Conservation (phyloP, 2,329 filamentous ascomycete species). For the Pseudopyrenochaeta lycopersici region DNA sequence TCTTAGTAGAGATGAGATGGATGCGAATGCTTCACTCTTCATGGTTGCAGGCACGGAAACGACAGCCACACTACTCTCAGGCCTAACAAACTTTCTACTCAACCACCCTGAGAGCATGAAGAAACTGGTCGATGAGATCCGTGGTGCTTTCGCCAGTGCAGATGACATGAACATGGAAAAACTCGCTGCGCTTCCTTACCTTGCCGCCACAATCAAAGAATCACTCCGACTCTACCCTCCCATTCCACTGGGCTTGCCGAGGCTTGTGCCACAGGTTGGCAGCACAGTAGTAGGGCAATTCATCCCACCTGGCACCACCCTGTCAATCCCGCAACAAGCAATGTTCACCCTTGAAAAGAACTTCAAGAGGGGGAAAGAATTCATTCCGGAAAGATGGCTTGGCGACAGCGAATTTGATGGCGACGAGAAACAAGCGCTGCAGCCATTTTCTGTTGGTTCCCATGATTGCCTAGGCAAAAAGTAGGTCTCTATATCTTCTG, state of each 20-base stretch:
- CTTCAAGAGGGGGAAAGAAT: conserved; percentile 48
- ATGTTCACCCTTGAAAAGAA: conserved; percentile 34
- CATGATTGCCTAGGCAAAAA: conserved; percentile 51
- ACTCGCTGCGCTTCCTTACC: conserved; percentile 43
- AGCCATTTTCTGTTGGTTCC: conserved; percentile 56
- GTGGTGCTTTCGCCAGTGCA: conserved; percentile 28
- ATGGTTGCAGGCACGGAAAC: conserved; percentile 58
- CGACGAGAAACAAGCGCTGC: conserved; percentile 47
- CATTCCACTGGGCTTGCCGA: conserved; percentile 45
- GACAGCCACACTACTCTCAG: conserved; percentile 53
- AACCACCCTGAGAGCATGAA: conserved; percentile 35
- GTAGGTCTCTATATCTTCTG: conserved; percentile 26
- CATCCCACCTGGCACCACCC: conserved; percentile 39
- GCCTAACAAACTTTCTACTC: conserved; percentile 48
- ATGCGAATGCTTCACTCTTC: conserved; percentile 47
- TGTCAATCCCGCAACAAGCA: conserved; percentile 26
- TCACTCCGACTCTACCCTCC: conserved; percentile 55
- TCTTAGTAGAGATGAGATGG: conserved; percentile 47
- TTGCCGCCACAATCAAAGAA: conserved; percentile 54
- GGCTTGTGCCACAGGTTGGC: conserved; percentile 47
- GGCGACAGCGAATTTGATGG: conserved; percentile 28
- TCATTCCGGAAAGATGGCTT: conserved; percentile 55
- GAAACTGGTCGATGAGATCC: conserved; percentile 40
- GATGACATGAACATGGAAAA: conserved; percentile 48
- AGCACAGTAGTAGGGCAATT: conserved; percentile 47